Evolutionary conservation across 2,329 filamentous ascomycete genomes (phyloP), one percentile per base, ranked within the genome.

Genomic region (Pseudogymnoascus sp.): DNA sequence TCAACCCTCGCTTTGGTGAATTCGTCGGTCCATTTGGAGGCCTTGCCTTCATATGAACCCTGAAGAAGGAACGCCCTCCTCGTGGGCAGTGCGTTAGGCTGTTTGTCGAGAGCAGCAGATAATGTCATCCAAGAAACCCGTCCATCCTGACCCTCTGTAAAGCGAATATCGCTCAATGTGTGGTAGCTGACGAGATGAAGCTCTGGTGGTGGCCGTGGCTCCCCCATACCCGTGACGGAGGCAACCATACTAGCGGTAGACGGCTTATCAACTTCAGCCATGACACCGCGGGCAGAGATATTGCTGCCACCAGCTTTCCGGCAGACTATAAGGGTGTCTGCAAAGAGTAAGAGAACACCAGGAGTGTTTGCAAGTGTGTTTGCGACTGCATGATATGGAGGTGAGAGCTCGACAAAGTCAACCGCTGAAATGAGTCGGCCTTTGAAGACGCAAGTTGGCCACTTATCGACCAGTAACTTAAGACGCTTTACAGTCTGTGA

Each of bases 1-100:
- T 97, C 93, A 12, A 97, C 86, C 67, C 88, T 86, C 7, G 93
- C 92, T 76, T 93, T 96, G 59, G 87, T 85, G 11, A 97, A 81
- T 67, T 97, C 95, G 75, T 97, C 93, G 28, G 86, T 86, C 75
- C 91, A 87, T 65, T 88, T 90, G 16, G 81, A 78, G 1, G 89
- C 90, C 73, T 88, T 93, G 25, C 87, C 87, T 72, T 96, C 90
- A 69, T 93, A 93, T 6, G 83, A 77, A 61, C 91, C 90, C 60
- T 88, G 84, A 1, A 96, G 81, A 42, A 89, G 75, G 71, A 96
- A 89, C 65, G 86, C 89, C 31, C 88, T 82, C 10, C 87, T 81
- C 1, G 87, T 86, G 21, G 82, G 77, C 12, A 78, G 77, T 28
- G 80, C 81, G 46, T 3, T 18, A 68, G 77, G 80, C 65, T 75